Base-by-base conservation (phyloP, 257 asterid genomes). In the Vinca minor region DNA sequence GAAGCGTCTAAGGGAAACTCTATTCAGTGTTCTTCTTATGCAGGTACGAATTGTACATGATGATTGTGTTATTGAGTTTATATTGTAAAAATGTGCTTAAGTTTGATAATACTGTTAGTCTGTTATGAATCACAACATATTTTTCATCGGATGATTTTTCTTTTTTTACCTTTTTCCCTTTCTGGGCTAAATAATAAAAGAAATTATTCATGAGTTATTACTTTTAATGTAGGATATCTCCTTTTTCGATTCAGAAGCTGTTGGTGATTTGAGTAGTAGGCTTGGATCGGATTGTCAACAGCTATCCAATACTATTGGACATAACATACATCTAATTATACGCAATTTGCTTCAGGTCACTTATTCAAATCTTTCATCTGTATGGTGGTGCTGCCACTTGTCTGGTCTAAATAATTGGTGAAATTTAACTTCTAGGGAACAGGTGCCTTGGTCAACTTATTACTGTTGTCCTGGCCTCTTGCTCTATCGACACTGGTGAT, bases 201-300 rank as follows among this genome's bases (percentile, higher is more conserved):
- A 59, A 69, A 47, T 68, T 39, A 63, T 67, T 78, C 83, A 56
- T 31, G 13, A 5, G 18, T 56, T 29, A 1, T 21, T 17, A 1
- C 18, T 4, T 17, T 31, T 29, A 23, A 56, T 56, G 90, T 77
- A 92, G 96, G 98, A 92, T 65, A 89, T 87, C 76, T 81, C 95
- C 48, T 89, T 89, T 83, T 89, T 89, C 65, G 98, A 92, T 79
- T 72, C 87, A 62, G 97, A 85, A 81, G 84, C 97, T 67, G 95
- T 92, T 78, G 98, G 97, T 71, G 96, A 85, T 76, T 83, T 92
- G 83, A 92, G 97, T 50, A 92, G 98, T 80, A 85, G 98, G 84
- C 96, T 92, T 58, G 96, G 98, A 76, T 84, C 98, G 46, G 98
- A 92, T 79, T 92, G 98, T 76, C 98, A 92, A 71, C 97, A 89